Conservation (phyloP, 1,284 basidiomycete species). For the Cryptococcus sp. region DNA sequence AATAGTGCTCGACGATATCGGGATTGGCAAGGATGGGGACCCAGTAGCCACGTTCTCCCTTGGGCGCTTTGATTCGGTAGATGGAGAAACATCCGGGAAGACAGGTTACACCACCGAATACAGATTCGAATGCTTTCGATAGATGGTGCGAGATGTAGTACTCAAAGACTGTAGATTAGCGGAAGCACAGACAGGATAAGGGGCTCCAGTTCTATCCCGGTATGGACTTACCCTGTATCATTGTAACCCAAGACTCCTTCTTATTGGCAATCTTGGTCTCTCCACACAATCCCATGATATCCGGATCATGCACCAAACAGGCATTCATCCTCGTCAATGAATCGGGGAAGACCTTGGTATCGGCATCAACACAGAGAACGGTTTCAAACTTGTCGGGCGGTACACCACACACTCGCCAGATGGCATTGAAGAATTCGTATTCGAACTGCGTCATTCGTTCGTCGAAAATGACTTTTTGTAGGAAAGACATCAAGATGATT, state of each 20-base stretch:
- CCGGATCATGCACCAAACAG: conserved; percentile 90
- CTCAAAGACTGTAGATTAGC: conserved; percentile 72
- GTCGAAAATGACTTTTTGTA: conserved; percentile 99
- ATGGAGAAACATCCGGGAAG: conserved; percentile 98
- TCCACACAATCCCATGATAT: conserved; percentile 98
- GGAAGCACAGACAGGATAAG: too few species aligned
- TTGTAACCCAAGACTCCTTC: conserved; percentile 93
- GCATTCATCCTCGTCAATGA: conserved; percentile 86
- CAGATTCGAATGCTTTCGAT: conserved; percentile 98
- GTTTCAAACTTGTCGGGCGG: conserved; percentile 96
- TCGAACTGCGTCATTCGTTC: conserved; percentile 99
- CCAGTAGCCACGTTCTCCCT: conserved; percentile 88
- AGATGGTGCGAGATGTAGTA: conserved; percentile 99
- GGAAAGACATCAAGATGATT: conserved; percentile 94
- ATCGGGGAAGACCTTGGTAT: conserved; percentile 96
- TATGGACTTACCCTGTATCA: conserved; percentile 70
- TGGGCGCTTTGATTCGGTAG: conserved; percentile 98
- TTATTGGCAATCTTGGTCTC: conserved; percentile 99
- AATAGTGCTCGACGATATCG: conserved; percentile 95
- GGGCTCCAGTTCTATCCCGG: too few species aligned
- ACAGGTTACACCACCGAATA: conserved; percentile 99
- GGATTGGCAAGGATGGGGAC: conserved; percentile 96
- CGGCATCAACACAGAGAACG: conserved; percentile 95
- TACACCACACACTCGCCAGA: conserved; percentile 91
- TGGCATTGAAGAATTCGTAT: conserved; percentile 97